Evolutionary conservation across 805 yeast genomes (phyloP), one percentile per base, ranked within the genome.

Genomic region (Schwanniomyces sp.): DNA sequence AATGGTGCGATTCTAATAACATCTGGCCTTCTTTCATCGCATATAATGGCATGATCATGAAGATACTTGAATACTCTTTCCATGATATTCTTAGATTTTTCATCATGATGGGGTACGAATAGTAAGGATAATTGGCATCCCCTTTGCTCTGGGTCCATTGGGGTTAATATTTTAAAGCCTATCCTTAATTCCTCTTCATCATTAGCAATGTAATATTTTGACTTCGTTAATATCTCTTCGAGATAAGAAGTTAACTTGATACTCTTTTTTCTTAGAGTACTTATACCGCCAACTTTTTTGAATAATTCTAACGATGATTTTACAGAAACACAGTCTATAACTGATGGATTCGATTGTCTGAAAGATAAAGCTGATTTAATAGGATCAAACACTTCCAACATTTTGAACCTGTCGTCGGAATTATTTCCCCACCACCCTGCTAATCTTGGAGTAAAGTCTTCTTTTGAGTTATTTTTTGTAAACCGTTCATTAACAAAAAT

Each of bases 341-440:
- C 96, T 52, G 91, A 84, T 2, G 96, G 96, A 67, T 91, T 91
- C 14, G 96, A 87, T 69, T 90, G 96, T 56, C 96, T 76, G 66
- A 84, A 91, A 0, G 96, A 95, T 21, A 88, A 72, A 0, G 97
- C 98, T 30, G 94, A 86, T n/a, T 76, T 70, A 25, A 88, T 86
- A 0, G 97, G 96, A 45, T 84, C 85, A 56, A 89, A 91, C 26
- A 73, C 57, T 58, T 85, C 91, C 47, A 78, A 59, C 98, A 91
- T 91, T 57, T 82, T 75, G 65, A 91, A 91, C 51, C 98, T 69
- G 30, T 81, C 81, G 1, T 58, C 56, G 0, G 85, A 72, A 55
- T 86, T 82, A 60, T 90, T 91, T 1, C 97, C 97, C 97, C 97
- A 91, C 98, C 98, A 91, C 0, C 98, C 98, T 0, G 96, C 96